These are phyloP conservation scores for Syzygium jambos DNA, from an alignment of 345 rosid species.

Conservation along the genomic window DNA sequence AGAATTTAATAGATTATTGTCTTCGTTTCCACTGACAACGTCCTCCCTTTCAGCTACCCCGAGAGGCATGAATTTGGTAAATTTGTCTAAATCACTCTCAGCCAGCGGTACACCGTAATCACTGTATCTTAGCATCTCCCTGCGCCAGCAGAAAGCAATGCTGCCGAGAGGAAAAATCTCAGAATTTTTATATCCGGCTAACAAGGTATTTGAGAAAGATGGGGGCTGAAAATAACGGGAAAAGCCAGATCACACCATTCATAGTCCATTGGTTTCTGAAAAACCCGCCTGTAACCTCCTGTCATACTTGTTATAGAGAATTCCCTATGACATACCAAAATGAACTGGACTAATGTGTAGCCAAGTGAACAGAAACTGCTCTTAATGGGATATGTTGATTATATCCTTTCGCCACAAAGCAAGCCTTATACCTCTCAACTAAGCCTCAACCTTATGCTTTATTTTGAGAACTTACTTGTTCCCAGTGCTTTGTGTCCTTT, in stretches of 20 bases:
- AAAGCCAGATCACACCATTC: slow-evolving; percentile 36
- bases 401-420: too few species aligned
- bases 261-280: slow-evolving; percentile 67
- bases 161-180: neutral
- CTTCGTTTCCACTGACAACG: slow-evolving; percentile 7
- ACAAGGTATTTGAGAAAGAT: neutral
- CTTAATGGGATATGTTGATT: neutral
- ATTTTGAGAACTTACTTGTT: too few species aligned
- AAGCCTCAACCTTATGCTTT: too few species aligned
- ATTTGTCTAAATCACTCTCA: slow-evolving; percentile 71
- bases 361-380: neutral
- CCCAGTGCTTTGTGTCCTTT: too few species aligned
- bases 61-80: slow-evolving; percentile 26
- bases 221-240: neutral
- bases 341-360: neutral
- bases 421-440: too few species aligned
- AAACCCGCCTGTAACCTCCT: slow-evolving; percentile 75
- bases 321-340: slow-evolving; percentile 43
- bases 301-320: slow-evolving; percentile 90
- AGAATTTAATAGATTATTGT: neutral
- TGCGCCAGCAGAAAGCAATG: slow-evolving; percentile 6
- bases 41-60: slow-evolving; percentile 13
- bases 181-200: neutral
- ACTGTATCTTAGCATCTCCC: slow-evolving; percentile 63
- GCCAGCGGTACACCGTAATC: slow-evolving; percentile 54